Percentiles rank a stretch among this genome's conserved stretches.
phyloP scores from a whole-genome alignment of 345 rosid species.

The Bretschneidera sinensis region DNA sequence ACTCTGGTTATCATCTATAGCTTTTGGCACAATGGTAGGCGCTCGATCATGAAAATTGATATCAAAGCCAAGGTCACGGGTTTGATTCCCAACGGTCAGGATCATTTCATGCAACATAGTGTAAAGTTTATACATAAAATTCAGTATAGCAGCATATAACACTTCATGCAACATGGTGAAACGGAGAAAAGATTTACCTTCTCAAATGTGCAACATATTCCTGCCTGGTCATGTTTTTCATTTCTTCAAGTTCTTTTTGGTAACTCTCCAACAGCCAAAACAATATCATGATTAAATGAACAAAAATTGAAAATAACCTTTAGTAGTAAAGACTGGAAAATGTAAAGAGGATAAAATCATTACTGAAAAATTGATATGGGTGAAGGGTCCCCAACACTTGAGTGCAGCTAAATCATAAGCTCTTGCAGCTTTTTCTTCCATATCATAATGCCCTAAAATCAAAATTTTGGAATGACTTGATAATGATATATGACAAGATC shows the following conservation, averaged over 20 bases:
- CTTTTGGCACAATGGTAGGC: too few species aligned
- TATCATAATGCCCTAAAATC: constrained; percentile 88
- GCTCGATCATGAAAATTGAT: too few species aligned
- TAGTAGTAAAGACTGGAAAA: constrained; percentile 10
- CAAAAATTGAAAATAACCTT: background rate
- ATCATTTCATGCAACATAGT: too few species aligned
- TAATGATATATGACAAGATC: background rate
- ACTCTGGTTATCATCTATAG: too few species aligned
- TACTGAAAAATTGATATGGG: constrained; percentile 89
- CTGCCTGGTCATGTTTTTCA: constrained; percentile 85
- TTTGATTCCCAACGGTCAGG: too few species aligned
- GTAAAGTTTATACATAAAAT: too few species aligned
- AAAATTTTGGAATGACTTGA: constrained; percentile 23
- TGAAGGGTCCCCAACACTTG: constrained; percentile 97
- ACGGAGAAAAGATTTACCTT: constrained; percentile 39
- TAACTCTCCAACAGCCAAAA: constrained; percentile 63
- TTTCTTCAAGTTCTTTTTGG: constrained; percentile 67
- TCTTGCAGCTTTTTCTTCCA: constrained; percentile 99
- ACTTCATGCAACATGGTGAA: too few species aligned
- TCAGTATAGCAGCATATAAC: too few species aligned
- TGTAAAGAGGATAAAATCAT: constrained; percentile 13
- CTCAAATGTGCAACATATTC: constrained; percentile 92
- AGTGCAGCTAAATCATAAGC: constrained; percentile 97
- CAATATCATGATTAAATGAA: constrained; percentile 9
- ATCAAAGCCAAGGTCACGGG: too few species aligned